Conservation (phyloP, 768 basidiomycete genomes). For the Lactarius trivialis region DNA sequence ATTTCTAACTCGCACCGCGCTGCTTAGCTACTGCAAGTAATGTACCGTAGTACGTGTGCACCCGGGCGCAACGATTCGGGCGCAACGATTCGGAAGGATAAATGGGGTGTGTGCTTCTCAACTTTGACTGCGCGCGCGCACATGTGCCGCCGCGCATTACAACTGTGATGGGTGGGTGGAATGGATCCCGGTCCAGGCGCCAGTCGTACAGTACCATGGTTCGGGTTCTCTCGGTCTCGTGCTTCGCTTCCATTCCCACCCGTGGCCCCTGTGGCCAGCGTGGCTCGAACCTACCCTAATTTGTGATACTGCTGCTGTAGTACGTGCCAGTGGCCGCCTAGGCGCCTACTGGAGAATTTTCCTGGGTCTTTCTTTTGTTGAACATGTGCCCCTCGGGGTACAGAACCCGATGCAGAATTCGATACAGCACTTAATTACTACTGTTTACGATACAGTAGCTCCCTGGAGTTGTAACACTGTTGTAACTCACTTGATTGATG, state of each 20-base stretch:
- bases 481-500: too few relatives aligned
- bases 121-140: background rate
- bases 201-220: background rate
- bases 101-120: background rate
- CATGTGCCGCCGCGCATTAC: background rate
- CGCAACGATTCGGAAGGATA: background rate
- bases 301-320: background rate
- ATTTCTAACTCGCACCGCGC: background rate
- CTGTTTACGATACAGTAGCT: background rate
- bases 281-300: background rate
- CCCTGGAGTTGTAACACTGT: background rate
- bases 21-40: too few relatives aligned
- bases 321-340: too few relatives aligned
- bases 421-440: background rate
- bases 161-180: background rate
- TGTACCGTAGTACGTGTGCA: background rate
- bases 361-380: background rate
- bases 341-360: background rate
- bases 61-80: background rate
- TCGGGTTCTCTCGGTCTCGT: background rate
- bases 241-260: background rate
- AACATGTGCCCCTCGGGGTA: too few relatives aligned
- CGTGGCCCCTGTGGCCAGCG: background rate
- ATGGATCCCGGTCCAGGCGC: background rate
- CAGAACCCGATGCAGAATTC: too few relatives aligned